Conservation (phyloP, 306 rosid species). For the Geum urbanum region DNA sequence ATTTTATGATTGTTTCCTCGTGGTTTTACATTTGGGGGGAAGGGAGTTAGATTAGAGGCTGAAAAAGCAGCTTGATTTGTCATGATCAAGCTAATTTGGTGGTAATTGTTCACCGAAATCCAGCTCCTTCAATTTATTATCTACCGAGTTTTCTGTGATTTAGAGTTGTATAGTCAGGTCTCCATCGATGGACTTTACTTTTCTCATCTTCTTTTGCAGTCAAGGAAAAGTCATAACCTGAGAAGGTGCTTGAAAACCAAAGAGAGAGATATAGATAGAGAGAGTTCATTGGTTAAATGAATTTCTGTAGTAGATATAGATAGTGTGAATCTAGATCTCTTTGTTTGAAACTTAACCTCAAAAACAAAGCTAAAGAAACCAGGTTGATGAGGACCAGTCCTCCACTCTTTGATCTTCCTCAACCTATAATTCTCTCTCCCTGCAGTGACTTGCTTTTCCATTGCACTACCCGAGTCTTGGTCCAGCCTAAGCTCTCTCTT, state of each 20-base stretch:
- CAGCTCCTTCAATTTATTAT: neutral
- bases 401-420: slow-evolving; percentile 37
- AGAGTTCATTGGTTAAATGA: slow-evolving; percentile 20
- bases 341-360: neutral
- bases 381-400: slow-evolving; percentile 45
- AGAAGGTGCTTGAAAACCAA: slow-evolving; percentile 29
- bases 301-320: neutral
- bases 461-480: slow-evolving; percentile 18
- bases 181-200: slow-evolving; percentile 54
- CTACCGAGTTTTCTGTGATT: slow-evolving; percentile 23
- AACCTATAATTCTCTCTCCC: neutral
- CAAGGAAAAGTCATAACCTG: slow-evolving; percentile 57
- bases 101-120: slow-evolving; percentile 20
- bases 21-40: slow-evolving; percentile 8
- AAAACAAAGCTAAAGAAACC: neutral
- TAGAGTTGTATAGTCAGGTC: slow-evolving; percentile 53
- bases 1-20: neutral
- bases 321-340: neutral
- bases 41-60: slow-evolving; percentile 41
- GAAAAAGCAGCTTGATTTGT: slow-evolving; percentile 32
- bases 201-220: slow-evolving; percentile 59
- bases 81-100: slow-evolving; percentile 26
- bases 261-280: slow-evolving; percentile 15
- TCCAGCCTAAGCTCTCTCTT: slow-evolving; percentile 19
- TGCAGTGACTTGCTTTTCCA: slow-evolving; percentile 32